Base-by-base conservation (phyloP, 1,139 yeast species). In the Pichia sp. region DNA sequence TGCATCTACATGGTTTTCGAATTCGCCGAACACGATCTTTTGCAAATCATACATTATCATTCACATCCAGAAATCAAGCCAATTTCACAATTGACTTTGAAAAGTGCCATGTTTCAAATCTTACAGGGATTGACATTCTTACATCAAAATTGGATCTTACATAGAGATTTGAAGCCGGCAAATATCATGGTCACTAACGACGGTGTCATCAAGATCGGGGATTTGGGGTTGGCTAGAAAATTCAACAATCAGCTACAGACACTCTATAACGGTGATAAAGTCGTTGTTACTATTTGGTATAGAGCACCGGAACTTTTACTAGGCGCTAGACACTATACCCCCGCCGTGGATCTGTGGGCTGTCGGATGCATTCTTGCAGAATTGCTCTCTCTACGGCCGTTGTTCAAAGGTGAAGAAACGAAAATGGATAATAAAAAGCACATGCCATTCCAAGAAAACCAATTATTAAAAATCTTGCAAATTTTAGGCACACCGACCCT, bases 251-350 rank as follows among this genome's bases (percentile, higher is more conserved):
- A 96, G 12, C 66, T 93, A 35, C 98, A 93, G 62, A 83, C 96
- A 38, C 72, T 94, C 24, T 93, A 87, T 61, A 79, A 94, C 11
- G 98, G 98, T 30, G 99, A 93, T 67, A 93, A 93, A 67, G 97
- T 94, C 18, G 99, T 93, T 46, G 99, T 93, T 10, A 93, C 99
- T 0, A 93, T 93, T 51, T 93, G 99, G 99, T 93, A 93, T 65
- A 75, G 99, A 55, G 97, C 99, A 0, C 98, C 99, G 0, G 99
- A 93, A 63, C 71, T 93, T 39, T 70, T 93, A 35, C 68, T 93
- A 34, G 99, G 99, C 0, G 90, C 96, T 1, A 72, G 96, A 42
- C 96, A 93, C 67, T 93, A 93, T 63, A 86, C 97, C 0, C 96
- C 98, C 0, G 93, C 98, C 0, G 85, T 93, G 39, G 98, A 93